A percentile compares a stretch with the other conserved stretches of the same genome.
Conservation (phyloP, 2,329 filamentous ascomycete species). For the Aspergillus eucalypticola region DNA sequence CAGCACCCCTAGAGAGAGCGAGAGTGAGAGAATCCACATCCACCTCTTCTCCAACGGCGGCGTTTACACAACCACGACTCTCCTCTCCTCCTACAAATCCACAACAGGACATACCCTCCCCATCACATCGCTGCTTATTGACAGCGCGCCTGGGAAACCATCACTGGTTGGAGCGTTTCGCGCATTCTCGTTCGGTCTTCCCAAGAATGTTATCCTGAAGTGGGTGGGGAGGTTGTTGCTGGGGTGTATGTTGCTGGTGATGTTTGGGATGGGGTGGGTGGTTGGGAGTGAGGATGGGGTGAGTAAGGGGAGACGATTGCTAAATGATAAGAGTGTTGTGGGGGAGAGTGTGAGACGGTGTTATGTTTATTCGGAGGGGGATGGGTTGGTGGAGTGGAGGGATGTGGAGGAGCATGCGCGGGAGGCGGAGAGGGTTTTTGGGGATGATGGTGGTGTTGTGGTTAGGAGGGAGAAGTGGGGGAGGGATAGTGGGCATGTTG, state of each 20-base stretch:
- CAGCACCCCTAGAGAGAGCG: too few species aligned
- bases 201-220: slow-evolving; percentile 30
- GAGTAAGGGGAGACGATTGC: not conserved
- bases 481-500: slow-evolving; percentile 39
- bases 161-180: slow-evolving; percentile 27
- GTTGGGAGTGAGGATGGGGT: slow-evolving; percentile 1
- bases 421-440: not conserved
- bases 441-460: slow-evolving; percentile 19
- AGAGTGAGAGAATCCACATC: slow-evolving; percentile 30
- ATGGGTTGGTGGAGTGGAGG: slow-evolving; percentile 5
- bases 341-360: not conserved
- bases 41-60: slow-evolving; percentile 57
- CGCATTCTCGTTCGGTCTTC: slow-evolving; percentile 41
- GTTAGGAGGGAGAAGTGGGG: slow-evolving; percentile 40
- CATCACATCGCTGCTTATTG: slow-evolving; percentile 46
- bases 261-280: not conserved
- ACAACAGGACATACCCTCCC: slow-evolving; percentile 38
- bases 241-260: not conserved
- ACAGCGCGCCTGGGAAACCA: slow-evolving; percentile 48
- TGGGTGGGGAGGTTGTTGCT: not conserved
- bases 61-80: slow-evolving; percentile 38
- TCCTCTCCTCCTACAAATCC: slow-evolving; percentile 42
- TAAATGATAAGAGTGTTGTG: not conserved
- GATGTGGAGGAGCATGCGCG: slow-evolving; percentile 11
- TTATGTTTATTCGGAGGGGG: slow-evolving; percentile 10